These are phyloP conservation scores for Citrus hindsii DNA, from an alignment of 345 rosid genomes.

Conservation along the genomic window DNA sequence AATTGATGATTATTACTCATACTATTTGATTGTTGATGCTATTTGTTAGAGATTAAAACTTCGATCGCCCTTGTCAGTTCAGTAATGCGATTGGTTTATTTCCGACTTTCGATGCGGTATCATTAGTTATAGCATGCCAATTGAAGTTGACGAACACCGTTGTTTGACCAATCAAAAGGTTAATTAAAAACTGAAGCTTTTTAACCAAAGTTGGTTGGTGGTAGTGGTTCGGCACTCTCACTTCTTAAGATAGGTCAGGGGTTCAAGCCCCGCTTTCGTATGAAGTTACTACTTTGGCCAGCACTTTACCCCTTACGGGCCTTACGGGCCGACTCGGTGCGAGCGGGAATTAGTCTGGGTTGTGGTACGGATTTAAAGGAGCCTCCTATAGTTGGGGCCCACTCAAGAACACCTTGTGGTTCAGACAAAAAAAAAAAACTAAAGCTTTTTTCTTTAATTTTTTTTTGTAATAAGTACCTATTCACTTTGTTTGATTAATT, in stretches of 20 bases:
- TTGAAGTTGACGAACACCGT: background rate
- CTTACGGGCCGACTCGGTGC: no score
- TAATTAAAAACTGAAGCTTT: background rate
- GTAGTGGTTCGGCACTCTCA: no score
- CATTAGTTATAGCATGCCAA: slow-evolving; percentile 7
- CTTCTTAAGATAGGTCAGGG: no score
- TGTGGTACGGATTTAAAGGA: no score
- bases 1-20: background rate
- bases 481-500: background rate
- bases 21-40: background rate
- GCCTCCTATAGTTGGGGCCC: rapidly evolving
- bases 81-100: background rate
- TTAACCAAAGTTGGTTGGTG: no score
- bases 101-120: background rate
- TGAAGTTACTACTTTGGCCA: no score
- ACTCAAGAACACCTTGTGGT: no score
- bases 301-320: no score
- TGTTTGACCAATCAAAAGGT: slow-evolving; percentile 1
- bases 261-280: no score
- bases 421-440: background rate
- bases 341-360: no score
- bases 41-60: background rate
- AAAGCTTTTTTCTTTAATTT: background rate
- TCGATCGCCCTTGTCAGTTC: background rate
- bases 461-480: background rate